Evolutionary conservation across 1,284 basidiomycete species (phyloP).

Genomic region (Ustilago sp.): DNA sequence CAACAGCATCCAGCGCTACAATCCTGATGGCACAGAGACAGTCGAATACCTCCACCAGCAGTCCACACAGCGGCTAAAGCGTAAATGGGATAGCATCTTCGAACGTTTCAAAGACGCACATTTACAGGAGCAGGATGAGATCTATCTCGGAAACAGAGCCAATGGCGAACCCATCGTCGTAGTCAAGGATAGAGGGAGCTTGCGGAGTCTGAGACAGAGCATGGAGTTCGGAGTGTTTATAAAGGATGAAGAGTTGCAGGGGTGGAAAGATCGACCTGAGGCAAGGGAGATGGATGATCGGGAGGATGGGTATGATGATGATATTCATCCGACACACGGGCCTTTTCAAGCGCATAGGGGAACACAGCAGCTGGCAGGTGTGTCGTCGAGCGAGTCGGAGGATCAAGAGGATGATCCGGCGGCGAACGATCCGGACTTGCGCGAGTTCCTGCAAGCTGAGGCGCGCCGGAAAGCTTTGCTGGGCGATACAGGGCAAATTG

Average conservation of each 20-base stretch:
- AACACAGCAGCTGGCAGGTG: not conserved
- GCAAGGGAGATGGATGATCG: conserved; percentile 26
- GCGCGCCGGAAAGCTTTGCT: conserved; percentile 40
- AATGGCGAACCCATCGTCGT: conserved; percentile 55
- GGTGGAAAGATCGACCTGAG: conserved; percentile 40
- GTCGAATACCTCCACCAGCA: conserved; percentile 61
- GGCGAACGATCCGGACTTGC: conserved; percentile 51
- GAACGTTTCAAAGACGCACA: conserved; percentile 66
- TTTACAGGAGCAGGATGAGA: conserved; percentile 64
- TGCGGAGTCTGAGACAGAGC: conserved; percentile 47
- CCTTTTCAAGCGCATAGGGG: not conserved
- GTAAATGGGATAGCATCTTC: conserved; percentile 65
- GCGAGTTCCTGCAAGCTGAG: conserved; percentile 54
- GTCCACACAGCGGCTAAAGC: conserved; percentile 61
- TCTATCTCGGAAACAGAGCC: conserved; percentile 59
- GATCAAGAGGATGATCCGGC: conserved; percentile 29
- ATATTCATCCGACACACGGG: conserved; percentile 30
- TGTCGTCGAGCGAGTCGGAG: conserved; percentile 27
- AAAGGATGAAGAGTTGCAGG: conserved; percentile 60
- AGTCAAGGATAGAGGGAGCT: conserved; percentile 60
- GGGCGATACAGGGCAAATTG: conserved; percentile 10
- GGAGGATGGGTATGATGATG: conserved; percentile 26
- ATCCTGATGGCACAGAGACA: conserved; percentile 59
- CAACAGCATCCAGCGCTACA: conserved; percentile 43
- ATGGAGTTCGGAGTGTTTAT: conserved; percentile 64